Evolutionary conservation across 1,284 basidiomycete species (phyloP), one percentile per base, ranked within the genome.

Genomic region (Vanrija humicola): DNA sequence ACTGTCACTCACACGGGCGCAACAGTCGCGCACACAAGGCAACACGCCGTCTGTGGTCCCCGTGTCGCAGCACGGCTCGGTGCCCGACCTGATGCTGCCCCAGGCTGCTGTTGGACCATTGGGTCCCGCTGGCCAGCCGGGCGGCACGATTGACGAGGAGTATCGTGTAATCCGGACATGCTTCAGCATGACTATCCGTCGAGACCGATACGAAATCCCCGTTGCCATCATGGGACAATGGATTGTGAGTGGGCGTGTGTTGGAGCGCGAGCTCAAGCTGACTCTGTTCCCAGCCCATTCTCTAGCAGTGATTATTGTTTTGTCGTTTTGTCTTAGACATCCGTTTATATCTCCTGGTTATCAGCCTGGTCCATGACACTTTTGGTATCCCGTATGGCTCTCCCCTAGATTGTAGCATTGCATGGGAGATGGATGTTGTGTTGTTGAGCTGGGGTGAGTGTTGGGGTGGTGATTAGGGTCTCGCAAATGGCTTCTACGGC

Each of bases 121-220:
- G 21, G 54, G 47, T 2, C 54, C 60, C 26, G 55, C 43, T 9
- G 47, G 39, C n/a, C 38, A 39, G 18, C 34, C 16, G 16, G 25
- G 14, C 23, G 54, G 49, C 8, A 42, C n/a, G 38, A 70, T 73
- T 19, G 79, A 76, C 58, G 87, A 87, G 69, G 86, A 86, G 68
- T 76, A 64, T 59, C 83, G 82, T 29, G 87, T 86, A 64, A 86
- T 96, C 63, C 89, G 87, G 68, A 97, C 94, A 73, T 96, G 91
- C 73, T 97, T 97, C 73, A 92, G 88, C 49, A 96, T 97, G 70
- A 97, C 93, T 7, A 96, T 98, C 50, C 79, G 93, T 50, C 78
- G 93, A 58, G 93, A 97, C 48, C 68, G 69, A 8, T 76, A 73
- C 83, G 89, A 90, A 2, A 91, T 93, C 59, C 90, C 90, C n/a